Base-by-base conservation (phyloP, 768 basidiomycete species). In the Suillus lakei region DNA sequence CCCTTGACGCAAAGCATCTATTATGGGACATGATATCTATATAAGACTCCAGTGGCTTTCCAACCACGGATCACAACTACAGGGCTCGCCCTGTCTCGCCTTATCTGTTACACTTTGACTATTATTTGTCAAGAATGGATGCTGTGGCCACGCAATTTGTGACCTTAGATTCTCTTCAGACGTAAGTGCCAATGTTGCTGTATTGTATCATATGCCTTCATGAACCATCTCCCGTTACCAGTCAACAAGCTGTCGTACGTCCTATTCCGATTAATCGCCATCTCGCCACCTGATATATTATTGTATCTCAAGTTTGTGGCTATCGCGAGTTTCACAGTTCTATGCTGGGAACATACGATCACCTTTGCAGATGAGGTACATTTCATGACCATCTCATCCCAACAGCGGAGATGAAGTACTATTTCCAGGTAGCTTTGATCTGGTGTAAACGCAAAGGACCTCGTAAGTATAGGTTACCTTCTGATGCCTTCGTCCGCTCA, bases 321-420 rank as follows among this genome's bases (percentile, higher is more conserved):
- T 13, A 77, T 87, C 38, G 82, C 79, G 5, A 80, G 83, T 67
- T 85, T 83, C 69, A 79, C 80, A 0, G 70, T 84, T 26, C 72
- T 87, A 9, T 66, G 86, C 18, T 86, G 83, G 75, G 79, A 80
- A 54, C 79, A 79, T 54, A 62, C 75, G 34, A 60, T 79, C 30
- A 74, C 78, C 1, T 71, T 79, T 34, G 61, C 34, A 1, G 79
- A 80, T 30, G 76, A 78, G 69, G 74, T 79, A 53, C 28, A 72
- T 63, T 23, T 26, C 18, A 10, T 23, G 34, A 61, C 16, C 15
- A 36, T 60, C 7, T 51, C 28, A 26, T 34, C n/a, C 23, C n/a
- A 55, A 8, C 13, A 8, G 21, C 6, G 7, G 34, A 13, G 13
- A 36, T 56, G 23, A 51, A 21, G 13, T 26, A n/a, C n/a, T n/a